Conservation (phyloP, 331 rosid species). For the Acacia concinna region DNA sequence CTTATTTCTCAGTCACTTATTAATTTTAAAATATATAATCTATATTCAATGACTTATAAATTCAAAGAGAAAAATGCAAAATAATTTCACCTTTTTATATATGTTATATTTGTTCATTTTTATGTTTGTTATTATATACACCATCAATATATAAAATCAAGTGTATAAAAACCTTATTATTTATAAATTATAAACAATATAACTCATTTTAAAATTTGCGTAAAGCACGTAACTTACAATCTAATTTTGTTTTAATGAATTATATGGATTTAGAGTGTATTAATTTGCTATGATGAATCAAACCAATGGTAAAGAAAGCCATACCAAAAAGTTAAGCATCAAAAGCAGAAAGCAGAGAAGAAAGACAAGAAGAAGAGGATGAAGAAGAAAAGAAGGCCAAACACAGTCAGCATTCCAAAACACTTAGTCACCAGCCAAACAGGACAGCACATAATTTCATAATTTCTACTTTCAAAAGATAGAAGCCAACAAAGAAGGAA, state of each 20-base stretch:
- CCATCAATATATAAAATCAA: neutral
- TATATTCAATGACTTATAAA: neutral
- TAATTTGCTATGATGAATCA: neutral
- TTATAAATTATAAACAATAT: neutral
- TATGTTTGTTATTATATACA: too few species aligned
- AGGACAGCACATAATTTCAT: conserved; percentile 15
- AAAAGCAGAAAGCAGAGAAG: conserved; percentile 33
- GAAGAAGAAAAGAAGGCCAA: conserved; percentile 2
- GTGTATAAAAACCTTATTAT: neutral
- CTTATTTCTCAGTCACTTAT: neutral
- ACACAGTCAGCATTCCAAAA: conserved; percentile 19
- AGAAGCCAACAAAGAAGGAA: conserved; percentile 24
- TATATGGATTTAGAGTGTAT: neutral
- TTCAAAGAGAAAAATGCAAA: neutral
- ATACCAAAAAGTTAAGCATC: conserved; percentile 19
- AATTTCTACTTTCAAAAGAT: conserved; percentile 27
- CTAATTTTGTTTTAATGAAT: neutral
- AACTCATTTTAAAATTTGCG: neutral
- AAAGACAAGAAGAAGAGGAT: neutral
- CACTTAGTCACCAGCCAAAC: conserved; percentile 38
- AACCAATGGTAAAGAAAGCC: neutral
- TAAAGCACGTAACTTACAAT: neutral
- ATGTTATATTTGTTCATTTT: neutral
- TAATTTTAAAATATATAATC: neutral
- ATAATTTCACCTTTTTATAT: neutral